Percentiles rank a stretch among this genome's conserved stretches.
phyloP scores from a whole-genome alignment of 805 yeast genomes.

The Wickerhamomyces rabaulensis region DNA sequence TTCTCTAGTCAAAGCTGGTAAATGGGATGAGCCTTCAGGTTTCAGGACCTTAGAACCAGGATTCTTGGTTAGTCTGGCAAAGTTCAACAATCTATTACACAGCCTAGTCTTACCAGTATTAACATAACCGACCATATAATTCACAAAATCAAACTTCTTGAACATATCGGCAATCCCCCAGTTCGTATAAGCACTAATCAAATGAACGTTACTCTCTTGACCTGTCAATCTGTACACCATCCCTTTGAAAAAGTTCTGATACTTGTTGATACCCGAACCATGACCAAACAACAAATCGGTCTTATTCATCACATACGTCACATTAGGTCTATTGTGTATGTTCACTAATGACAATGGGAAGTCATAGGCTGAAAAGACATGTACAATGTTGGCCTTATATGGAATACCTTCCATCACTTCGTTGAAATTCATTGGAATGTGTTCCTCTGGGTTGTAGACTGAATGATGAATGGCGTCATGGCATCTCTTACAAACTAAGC shows the following conservation, averaged over 20 bases:
- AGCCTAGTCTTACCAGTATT: conserved; percentile 69
- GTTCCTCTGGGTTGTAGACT: conserved; percentile 31
- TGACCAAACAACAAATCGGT: conserved; percentile 38
- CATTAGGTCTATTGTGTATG: conserved; percentile 17
- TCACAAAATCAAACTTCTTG: conserved; percentile 29
- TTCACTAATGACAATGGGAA: conserved; percentile 50
- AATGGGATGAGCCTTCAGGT: conserved; percentile 31
- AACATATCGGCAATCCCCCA: conserved; percentile 47
- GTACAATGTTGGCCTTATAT: conserved; percentile 41
- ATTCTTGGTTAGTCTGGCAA: conserved; percentile 4
- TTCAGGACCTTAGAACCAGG: conserved; percentile 13
- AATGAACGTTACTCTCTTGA: conserved; percentile 27
- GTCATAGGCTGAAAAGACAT: conserved; percentile 62
- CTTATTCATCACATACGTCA: conserved; percentile 31
- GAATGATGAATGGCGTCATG: conserved; percentile 44
- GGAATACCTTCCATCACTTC: conserved; percentile 35
- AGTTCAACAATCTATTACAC: conserved; percentile 40
- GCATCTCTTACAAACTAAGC: conserved; percentile 48
- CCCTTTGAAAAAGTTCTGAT: conserved; percentile 26
- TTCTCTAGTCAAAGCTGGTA: conserved; percentile 72
- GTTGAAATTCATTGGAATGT: conserved; percentile 25
- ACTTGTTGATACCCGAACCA: conserved; percentile 26
- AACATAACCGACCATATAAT: conserved; percentile 58
- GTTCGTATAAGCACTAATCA: conserved; percentile 44
- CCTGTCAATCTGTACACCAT: conserved; percentile 31